Evolutionary conservation across 306 rosid genomes (phyloP).

Genomic region (Pterocarpus santalinus): DNA sequence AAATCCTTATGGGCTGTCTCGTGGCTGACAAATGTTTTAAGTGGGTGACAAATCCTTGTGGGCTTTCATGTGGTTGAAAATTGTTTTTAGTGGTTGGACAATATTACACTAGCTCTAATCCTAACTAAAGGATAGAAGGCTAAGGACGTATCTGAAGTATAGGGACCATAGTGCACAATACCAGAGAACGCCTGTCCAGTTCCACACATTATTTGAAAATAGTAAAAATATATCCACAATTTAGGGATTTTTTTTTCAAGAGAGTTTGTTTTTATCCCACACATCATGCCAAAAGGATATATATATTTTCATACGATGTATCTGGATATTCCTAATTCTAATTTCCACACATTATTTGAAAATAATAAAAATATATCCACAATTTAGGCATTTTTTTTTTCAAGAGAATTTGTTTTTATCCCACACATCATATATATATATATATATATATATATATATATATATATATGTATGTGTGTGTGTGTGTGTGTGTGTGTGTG

Average conservation of each 20-base stretch:
- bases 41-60: conserved; percentile 10
- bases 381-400: not conserved
- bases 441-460: no score
- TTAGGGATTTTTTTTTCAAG: not conserved
- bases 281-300: not conserved
- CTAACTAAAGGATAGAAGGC: conserved; percentile 5
- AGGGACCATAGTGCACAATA: not conserved
- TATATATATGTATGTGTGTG: no score
- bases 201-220: not conserved
- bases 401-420: not conserved
- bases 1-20: no score
- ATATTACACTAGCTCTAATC: not conserved
- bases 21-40: no score
- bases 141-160: not conserved
- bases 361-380: not conserved
- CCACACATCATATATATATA: not conserved
- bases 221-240: not conserved
- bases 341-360: not conserved
- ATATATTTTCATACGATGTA: no score
- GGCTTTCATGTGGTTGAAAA: conserved; percentile 37
- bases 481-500: no score
- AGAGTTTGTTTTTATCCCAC: not conserved
- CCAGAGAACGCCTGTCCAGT: conserved; percentile 16
- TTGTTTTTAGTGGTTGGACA: conserved; percentile 26
- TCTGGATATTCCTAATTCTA: not conserved